phyloP scores from a whole-genome alignment of 345 rosid species.

The Hibiscus trionum region DNA sequence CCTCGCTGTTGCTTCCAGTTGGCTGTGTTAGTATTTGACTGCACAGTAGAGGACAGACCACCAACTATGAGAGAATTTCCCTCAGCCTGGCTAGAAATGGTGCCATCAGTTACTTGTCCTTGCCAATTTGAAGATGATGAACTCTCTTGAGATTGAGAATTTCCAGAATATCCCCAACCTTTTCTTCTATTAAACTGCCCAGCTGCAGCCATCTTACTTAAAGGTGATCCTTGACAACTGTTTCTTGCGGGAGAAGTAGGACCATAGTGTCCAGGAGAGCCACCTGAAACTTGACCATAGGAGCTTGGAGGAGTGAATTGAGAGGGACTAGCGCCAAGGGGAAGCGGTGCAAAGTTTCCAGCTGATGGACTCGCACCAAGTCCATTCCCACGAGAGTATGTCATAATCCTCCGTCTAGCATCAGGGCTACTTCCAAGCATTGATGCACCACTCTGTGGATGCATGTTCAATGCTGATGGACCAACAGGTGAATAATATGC shows the following conservation, averaged over 20 bases:
- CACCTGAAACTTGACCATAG: constrained; percentile 49
- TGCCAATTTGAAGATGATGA: constrained; percentile 51
- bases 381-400: constrained; percentile 69
- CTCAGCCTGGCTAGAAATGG: constrained; percentile 43
- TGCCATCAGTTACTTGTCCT: constrained; percentile 53
- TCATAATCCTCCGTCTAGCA: constrained; percentile 73
- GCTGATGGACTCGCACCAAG: constrained; percentile 90
- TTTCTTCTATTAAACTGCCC: constrained; percentile 81
- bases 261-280: constrained; percentile 95
- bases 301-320: constrained; percentile 92
- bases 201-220: constrained; percentile 74
- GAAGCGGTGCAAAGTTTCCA: constrained; percentile 83
- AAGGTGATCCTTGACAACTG: constrained; percentile 86
- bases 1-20: constrained; percentile 58
- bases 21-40: constrained; percentile 35
- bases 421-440: constrained; percentile 92
- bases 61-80: constrained; percentile 40
- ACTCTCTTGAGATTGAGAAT: constrained; percentile 60
- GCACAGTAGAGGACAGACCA: constrained; percentile 47
- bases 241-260: constrained; percentile 91
- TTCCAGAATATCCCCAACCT: constrained; percentile 69
- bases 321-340: constrained; percentile 94
- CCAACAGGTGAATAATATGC: constrained; percentile 90
- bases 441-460: constrained; percentile 57
- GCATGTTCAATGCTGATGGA: constrained; percentile 75